phyloP scores from a whole-genome alignment of 139 green algal species.

The Chlamydomonas sp. region DNA sequence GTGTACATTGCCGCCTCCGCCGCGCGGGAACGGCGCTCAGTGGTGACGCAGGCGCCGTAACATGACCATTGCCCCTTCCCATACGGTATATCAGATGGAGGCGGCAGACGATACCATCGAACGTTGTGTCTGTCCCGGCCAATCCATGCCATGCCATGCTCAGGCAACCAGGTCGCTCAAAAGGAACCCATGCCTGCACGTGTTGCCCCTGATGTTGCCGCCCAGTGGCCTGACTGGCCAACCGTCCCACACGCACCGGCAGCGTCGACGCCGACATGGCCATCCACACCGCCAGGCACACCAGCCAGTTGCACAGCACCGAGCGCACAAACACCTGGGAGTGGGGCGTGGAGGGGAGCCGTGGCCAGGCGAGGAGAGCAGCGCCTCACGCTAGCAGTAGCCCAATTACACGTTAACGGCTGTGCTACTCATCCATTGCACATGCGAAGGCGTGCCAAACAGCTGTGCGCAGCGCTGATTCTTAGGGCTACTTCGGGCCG shows the following conservation, averaged over 20 bases:
- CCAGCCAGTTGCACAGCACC: conserved; percentile 90
- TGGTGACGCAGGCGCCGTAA: too few relatives aligned
- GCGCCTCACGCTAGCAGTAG: not conserved
- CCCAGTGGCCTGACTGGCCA: not conserved
- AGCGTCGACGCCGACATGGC: conserved; percentile 59
- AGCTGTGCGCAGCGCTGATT: not conserved
- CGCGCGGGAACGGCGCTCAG: too few relatives aligned
- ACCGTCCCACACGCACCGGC: not conserved
- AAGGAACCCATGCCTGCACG: too few relatives aligned
- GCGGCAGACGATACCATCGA: too few relatives aligned
- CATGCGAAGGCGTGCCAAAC: not conserved
- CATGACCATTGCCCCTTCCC: too few relatives aligned
- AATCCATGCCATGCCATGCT: too few relatives aligned
- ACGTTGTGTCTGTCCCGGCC: too few relatives aligned
- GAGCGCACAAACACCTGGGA: conserved; percentile 59
- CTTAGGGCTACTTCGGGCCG: not conserved
- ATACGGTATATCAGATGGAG: too few relatives aligned
- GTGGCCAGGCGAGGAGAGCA: not conserved
- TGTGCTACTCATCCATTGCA: not conserved
- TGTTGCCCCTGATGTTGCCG: too few relatives aligned
- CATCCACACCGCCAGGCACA: conserved; percentile 87
- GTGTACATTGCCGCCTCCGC: too few relatives aligned
- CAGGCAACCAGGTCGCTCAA: too few relatives aligned
- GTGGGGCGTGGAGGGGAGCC: not conserved
- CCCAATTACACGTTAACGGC: not conserved